Conservation (phyloP, 129 eudicot genomes). For the Chrysanthemum makinoi region DNA sequence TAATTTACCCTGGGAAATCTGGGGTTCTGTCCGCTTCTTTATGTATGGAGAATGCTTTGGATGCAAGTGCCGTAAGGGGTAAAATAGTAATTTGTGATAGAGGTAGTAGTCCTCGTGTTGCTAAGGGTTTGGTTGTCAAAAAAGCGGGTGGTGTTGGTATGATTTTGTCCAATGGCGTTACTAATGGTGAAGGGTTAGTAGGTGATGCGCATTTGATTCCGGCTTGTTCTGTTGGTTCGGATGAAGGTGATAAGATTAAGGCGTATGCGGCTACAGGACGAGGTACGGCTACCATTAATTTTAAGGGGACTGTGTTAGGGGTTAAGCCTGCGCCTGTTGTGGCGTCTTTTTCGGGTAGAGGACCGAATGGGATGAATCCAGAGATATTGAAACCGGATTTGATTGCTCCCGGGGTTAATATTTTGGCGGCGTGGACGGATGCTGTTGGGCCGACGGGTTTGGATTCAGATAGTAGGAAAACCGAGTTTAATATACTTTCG, state of each 20-base stretch:
- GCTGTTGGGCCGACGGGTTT: conserved; percentile 88
- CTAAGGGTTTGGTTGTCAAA: conserved; percentile 84
- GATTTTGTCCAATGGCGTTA: conserved; percentile 70
- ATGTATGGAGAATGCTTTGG: conserved; percentile 86
- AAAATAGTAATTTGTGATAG: conserved; percentile 84
- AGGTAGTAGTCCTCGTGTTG: conserved; percentile 84
- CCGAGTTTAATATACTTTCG: conserved; percentile 76
- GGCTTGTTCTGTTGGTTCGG: conserved; percentile 70
- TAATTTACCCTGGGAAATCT: conserved; percentile 75
- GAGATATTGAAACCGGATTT: conserved; percentile 84
- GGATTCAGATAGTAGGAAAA: conserved; percentile 56
- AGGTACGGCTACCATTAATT: conserved; percentile 51
- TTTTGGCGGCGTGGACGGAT: conserved; percentile 82
- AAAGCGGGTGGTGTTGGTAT: conserved; percentile 93
- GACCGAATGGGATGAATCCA: conserved; percentile 84
- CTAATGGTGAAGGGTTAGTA: conserved; percentile 81
- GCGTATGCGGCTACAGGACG: conserved; percentile 43
- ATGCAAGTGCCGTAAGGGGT: conserved; percentile 58
- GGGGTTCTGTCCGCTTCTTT: conserved; percentile 68
- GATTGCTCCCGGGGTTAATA: conserved; percentile 89
- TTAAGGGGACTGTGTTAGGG: conserved; percentile 69
- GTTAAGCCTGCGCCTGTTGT: conserved; percentile 84
- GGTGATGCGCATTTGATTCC: conserved; percentile 88
- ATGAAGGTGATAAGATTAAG: conserved; percentile 66
- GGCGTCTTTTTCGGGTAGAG: conserved; percentile 83